Base-by-base conservation (phyloP, 768 basidiomycete genomes). In the Leccinum barrowsii region DNA sequence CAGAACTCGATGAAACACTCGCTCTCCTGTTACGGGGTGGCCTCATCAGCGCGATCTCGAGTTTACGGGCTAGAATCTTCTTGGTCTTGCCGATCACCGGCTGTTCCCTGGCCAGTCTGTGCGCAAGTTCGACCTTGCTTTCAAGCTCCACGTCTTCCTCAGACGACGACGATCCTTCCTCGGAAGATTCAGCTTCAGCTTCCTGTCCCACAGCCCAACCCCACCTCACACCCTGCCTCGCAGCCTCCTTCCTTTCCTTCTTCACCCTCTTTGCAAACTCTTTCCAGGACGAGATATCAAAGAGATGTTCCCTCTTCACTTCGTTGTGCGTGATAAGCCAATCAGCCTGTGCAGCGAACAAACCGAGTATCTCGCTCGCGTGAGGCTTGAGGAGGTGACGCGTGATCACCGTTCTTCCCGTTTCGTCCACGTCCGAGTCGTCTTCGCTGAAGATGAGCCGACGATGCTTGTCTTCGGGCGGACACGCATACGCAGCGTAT, bases 311-410 rank as follows among this genome's bases (percentile, higher is more conserved):
- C 24, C 67, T 63, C 37, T 55, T 60, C 35, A 70, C 58, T 10
- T 62, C 73, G 34, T 80, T 81, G 52, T 85, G 76, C 11, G 81
- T 77, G 37, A 85, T 66, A 7, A 89, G 63, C 86, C 86, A 89
- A 35, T 79, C 80, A 0, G 79, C 78, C 8, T 87, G 84, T 10
- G 77, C 73, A 11, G 83, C 85, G 59, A 86, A 80, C 2, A 76
- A 58, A 11, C 77, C 75, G 35, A 74, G 66, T n/a, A 87, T 67
- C 65, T 85, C 82, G 34, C 83, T 78, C 28, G 57, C 74, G 48
- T 83, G 76, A 26, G 87, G 69, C 56, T 72, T 77, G 24, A 83
- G 80, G 13, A 78, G 75, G 42, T 76, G 74, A 24, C 81, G 77
- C 13, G 75, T 75, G 34, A 68, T 73, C 3, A 35, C 59, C 2